phyloP scores from a whole-genome alignment of 2,329 filamentous ascomycete genomes.

The Chrysoporthe puriensis region DNA sequence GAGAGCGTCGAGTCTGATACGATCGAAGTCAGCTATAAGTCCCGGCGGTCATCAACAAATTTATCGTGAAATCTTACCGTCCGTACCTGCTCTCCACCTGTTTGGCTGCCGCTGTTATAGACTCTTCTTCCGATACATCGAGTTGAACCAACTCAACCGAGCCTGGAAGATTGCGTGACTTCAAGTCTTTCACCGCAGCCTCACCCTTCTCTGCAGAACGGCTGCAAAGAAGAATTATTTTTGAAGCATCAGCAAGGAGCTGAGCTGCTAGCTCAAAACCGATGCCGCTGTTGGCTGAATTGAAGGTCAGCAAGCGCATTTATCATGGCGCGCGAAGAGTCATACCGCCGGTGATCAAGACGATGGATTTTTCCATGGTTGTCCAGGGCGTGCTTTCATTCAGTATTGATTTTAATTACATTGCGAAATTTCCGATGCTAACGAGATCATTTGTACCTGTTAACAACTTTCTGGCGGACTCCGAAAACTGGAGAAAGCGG shows the following conservation, averaged over 20 bases:
- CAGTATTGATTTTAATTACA: not conserved
- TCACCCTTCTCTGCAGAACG: slow-evolving; percentile 16
- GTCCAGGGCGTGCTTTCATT: not conserved
- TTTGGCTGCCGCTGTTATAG: slow-evolving; percentile 5
- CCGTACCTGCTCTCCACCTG: slow-evolving; percentile 6
- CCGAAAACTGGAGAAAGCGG: slow-evolving; percentile 8
- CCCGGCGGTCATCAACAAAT: not conserved
- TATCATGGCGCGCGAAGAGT: not conserved
- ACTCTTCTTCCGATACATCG: slow-evolving; percentile 3
- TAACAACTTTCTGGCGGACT: slow-evolving; percentile 1
- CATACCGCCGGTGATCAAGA: slow-evolving; percentile 15
- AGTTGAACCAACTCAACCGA: slow-evolving; percentile 1
- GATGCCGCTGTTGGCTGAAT: slow-evolving; percentile 12
- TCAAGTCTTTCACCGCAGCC: not conserved
- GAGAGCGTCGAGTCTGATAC: slow-evolving; percentile 10
- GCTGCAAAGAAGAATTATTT: slow-evolving; percentile 7
- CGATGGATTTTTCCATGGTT: slow-evolving; percentile 7
- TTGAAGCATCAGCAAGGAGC: slow-evolving; percentile 3
- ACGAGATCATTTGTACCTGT: not conserved
- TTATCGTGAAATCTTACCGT: not conserved
- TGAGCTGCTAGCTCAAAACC: slow-evolving; percentile 14
- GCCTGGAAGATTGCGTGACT: slow-evolving; percentile 11
- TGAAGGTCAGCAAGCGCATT: not conserved
- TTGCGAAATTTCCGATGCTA: not conserved
- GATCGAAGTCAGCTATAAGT: not conserved